A percentile compares a stretch with the other conserved stretches of the same genome.
These are phyloP conservation scores for Solanum pennellii DNA, from an alignment of 257 asterid species.

Conservation along the genomic window DNA sequence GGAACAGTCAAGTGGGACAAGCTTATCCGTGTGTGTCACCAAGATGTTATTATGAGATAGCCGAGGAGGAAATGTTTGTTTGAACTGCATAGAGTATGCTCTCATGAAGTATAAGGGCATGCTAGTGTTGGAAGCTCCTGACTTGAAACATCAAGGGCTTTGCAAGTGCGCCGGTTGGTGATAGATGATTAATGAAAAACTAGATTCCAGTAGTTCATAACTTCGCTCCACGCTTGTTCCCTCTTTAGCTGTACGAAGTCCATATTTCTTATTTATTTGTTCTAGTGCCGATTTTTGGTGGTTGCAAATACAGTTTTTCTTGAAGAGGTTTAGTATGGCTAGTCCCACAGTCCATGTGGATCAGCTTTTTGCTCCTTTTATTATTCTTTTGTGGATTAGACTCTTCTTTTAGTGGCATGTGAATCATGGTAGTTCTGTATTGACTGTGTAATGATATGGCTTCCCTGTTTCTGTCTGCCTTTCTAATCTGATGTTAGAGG, in stretches of 20 bases:
- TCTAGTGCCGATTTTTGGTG: constrained; percentile 26
- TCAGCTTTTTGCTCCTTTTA: neutral
- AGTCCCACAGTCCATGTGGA: constrained; percentile 1
- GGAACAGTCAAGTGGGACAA: constrained; percentile 1
- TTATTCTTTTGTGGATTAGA: constrained; percentile 5
- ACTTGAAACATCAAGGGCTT: constrained; percentile 12
- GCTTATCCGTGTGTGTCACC: constrained; percentile 10
- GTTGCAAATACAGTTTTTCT: constrained; percentile 17
- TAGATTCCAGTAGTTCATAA: constrained; percentile 17
- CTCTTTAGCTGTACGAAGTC: constrained; percentile 35
- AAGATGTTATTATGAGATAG: constrained; percentile 20
- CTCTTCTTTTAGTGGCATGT: constrained; percentile 2
- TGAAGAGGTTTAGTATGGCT: constrained; percentile 16
- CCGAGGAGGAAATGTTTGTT: constrained; percentile 18
- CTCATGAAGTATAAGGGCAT: constrained; percentile 11
- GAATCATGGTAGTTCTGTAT: neutral
- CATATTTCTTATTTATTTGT: constrained; percentile 33
- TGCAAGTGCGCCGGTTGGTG: constrained; percentile 28
- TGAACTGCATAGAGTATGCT: constrained; percentile 26
- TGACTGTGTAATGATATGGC: neutral
- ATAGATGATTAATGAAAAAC: constrained; percentile 29
- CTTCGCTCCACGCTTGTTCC: constrained; percentile 26
- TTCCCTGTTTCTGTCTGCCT: neutral
- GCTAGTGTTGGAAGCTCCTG: constrained; percentile 8
- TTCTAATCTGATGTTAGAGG: neutral